Conservation (phyloP, 2,329 filamentous ascomycete species). For the Exophiala sp. region DNA sequence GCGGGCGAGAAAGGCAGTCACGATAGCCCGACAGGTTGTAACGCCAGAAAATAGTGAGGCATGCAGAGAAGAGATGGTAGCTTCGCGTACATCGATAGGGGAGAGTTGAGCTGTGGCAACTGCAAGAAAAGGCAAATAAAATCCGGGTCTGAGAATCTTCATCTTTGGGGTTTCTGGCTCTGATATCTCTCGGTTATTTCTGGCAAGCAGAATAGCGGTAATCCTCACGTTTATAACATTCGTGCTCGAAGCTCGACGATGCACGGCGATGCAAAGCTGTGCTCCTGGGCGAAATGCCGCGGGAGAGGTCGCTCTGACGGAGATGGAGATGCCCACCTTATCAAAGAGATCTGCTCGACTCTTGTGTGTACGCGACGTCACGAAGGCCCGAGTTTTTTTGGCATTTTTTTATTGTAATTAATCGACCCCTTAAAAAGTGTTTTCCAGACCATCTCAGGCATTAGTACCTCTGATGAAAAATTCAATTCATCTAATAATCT, state of each 20-base stretch:
- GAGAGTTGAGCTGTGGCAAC: constrained; percentile 10
- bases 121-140: neutral
- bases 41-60: constrained; percentile 51
- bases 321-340: constrained; percentile 17
- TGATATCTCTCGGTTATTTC: neutral
- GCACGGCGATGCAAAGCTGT: neutral
- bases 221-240: neutral
- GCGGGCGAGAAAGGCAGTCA: constrained; percentile 55
- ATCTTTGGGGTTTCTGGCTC: neutral
- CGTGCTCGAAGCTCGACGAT: neutral
- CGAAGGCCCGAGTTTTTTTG: no score
- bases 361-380: no score
- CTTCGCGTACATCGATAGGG: constrained; percentile 53
- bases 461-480: no score
- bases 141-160: neutral
- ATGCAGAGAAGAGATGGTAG: constrained; percentile 58
- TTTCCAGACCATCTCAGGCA: no score
- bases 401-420: no score
- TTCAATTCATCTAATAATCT: no score
- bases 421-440: no score
- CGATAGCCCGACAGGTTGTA: constrained; percentile 53
- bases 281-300: neutral
- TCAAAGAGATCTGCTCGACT: neutral
- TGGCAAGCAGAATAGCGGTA: neutral
- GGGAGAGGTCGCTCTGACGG: no score